Percentiles rank a stretch among this genome's conserved stretches.
phyloP scores from a whole-genome alignment of 768 basidiomycete species.

The Mycena filopes region DNA sequence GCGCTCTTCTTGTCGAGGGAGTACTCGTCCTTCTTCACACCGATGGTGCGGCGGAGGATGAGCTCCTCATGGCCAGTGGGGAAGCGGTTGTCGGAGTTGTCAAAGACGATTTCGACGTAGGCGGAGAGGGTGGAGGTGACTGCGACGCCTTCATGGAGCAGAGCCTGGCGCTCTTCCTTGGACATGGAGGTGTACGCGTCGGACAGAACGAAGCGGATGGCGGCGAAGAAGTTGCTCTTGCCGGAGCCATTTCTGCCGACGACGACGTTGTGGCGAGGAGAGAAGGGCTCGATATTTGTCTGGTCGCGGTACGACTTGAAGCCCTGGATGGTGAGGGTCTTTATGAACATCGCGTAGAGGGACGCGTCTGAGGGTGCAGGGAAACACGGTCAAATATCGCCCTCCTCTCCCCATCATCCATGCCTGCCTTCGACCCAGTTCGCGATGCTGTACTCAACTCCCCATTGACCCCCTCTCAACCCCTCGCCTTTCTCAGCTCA shows the following conservation, averaged over 20 bases:
- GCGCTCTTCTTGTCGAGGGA: slow-evolving; percentile 95
- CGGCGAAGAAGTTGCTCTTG: slow-evolving; percentile 98
- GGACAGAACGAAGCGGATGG: slow-evolving; percentile 96
- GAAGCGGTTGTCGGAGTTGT: slow-evolving; percentile 94
- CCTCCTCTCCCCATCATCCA: no score
- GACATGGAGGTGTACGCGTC: slow-evolving; percentile 98
- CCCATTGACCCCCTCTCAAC: slow-evolving; percentile 61
- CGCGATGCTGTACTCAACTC: slow-evolving; percentile 88
- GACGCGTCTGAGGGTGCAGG: not conserved
- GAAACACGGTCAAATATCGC: not conserved
- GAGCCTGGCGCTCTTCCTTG: slow-evolving; percentile 88
- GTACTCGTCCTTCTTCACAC: slow-evolving; percentile 98
- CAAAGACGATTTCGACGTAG: slow-evolving; percentile 95
- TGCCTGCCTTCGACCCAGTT: slow-evolving; percentile 84
- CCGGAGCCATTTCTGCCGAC: slow-evolving; percentile 98
- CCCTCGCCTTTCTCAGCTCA: slow-evolving; percentile 35
- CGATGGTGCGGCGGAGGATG: slow-evolving; percentile 92
- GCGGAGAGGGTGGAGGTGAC: slow-evolving; percentile 91
- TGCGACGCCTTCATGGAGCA: slow-evolving; percentile 95
- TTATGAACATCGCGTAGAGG: slow-evolving; percentile 73
- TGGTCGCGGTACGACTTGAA: slow-evolving; percentile 99
- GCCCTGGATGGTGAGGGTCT: slow-evolving; percentile 90
- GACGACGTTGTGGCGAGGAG: slow-evolving; percentile 93
- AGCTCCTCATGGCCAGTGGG: slow-evolving; percentile 91
- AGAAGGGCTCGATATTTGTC: slow-evolving; percentile 94